Conservation (phyloP, 257 asterid species). For the Linderniella brevidens region DNA sequence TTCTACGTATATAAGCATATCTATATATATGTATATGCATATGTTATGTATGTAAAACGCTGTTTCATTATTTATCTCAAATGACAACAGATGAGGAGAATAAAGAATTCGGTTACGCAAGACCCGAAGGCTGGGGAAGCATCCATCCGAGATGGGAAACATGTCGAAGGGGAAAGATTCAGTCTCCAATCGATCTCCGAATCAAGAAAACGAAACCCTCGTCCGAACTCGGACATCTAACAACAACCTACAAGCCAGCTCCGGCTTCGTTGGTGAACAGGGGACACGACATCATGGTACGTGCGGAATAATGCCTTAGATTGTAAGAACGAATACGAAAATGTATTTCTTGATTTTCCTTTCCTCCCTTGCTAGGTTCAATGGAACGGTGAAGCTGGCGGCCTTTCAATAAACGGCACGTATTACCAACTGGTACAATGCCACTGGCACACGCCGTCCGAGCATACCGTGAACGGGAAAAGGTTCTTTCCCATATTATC, state of each 20-base stretch:
- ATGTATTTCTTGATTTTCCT: too few relatives aligned
- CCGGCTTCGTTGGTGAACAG: conserved; percentile 34
- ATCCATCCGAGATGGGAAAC: conserved; percentile 26
- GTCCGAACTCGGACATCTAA: conserved; percentile 14
- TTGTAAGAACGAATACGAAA: too few relatives aligned
- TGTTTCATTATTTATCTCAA: too few relatives aligned
- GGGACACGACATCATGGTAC: conserved; percentile 57
- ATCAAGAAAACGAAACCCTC: conserved; percentile 13
- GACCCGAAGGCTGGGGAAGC: conserved; percentile 38
- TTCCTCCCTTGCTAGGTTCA: conserved; percentile 21
- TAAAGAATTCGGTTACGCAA: conserved; percentile 8
- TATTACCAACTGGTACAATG: conserved; percentile 26
- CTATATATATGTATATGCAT: too few relatives aligned
- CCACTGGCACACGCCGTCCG: conserved; percentile 87
- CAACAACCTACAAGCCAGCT: conserved; percentile 26
- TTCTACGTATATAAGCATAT: too few relatives aligned
- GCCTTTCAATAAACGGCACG: conserved; percentile 21
- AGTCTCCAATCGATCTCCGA: conserved; percentile 51
- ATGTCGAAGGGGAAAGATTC: conserved; percentile 34
- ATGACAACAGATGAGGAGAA: not conserved
- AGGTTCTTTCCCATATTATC: conserved; percentile 13
- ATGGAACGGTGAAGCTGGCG: conserved; percentile 62
- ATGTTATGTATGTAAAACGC: too few relatives aligned
- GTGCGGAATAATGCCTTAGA: not conserved
- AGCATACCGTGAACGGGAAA: conserved; percentile 40